These are phyloP conservation scores for Marsdenia floribunda DNA, from an alignment of 257 asterid species.

Conservation along the genomic window DNA sequence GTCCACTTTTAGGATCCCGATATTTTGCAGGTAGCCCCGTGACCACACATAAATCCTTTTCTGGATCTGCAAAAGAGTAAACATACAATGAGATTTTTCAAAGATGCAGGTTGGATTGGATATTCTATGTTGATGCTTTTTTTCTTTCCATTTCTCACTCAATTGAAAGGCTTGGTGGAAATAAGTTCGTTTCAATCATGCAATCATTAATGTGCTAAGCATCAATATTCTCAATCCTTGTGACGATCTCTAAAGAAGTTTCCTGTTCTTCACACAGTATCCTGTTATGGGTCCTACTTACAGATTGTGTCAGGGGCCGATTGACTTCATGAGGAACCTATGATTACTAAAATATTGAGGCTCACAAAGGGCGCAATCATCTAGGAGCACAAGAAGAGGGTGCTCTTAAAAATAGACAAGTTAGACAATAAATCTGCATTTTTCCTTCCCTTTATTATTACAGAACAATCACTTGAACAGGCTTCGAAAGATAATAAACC, in stretches of 20 bases:
- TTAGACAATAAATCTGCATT: too few species aligned
- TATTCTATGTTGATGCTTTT: background rate
- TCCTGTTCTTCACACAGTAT: background rate
- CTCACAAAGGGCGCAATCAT: too few species aligned
- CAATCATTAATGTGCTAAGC: background rate
- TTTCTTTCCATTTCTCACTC: background rate
- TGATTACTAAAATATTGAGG: too few species aligned
- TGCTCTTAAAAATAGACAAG: too few species aligned
- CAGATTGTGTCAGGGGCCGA: too few species aligned
- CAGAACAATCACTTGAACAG: too few species aligned
- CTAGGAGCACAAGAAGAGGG: too few species aligned
- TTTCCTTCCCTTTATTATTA: too few species aligned
- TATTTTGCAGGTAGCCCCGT: conserved; percentile 90
- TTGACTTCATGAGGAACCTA: too few species aligned
- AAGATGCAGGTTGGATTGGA: background rate
- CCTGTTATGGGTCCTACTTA: background rate
- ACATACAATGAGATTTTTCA: background rate
- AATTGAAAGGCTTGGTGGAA: background rate
- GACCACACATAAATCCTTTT: conserved; percentile 71
- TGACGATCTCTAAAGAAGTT: background rate
- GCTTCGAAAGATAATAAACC: too few species aligned
- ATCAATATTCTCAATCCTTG: background rate
- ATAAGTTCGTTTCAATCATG: background rate
- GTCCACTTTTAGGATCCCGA: conserved; percentile 85
- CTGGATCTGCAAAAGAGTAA: conserved; percentile 52